Evolutionary conservation across 495 filamentous ascomycete species (phyloP).

Genomic region (Cenococcum geophilum): DNA sequence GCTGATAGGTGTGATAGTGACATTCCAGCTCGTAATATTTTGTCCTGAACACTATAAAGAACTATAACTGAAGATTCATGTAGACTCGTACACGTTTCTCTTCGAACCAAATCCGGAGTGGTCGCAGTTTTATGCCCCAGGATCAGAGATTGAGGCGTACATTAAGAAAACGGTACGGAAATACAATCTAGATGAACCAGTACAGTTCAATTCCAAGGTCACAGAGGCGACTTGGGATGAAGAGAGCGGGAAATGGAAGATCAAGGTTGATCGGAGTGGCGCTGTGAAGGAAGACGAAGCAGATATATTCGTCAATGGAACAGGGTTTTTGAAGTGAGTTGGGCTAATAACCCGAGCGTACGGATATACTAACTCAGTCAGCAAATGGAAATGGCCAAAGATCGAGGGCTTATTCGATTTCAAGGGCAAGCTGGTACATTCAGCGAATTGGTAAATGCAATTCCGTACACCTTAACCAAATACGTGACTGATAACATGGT

Average conservation of each 20-base stretch:
- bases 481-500: neutral
- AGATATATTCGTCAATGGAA: constrained; percentile 3
- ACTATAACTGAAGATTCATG: neutral
- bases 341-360: constrained; percentile 8
- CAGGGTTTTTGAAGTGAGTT: constrained; percentile 3
- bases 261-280: constrained; percentile 7
- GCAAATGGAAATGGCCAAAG: constrained; percentile 21
- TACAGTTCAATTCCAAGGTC: constrained; percentile 5
- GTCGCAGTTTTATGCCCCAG: constrained; percentile 4
- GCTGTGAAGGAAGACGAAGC: constrained; percentile 1
- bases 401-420: constrained; percentile 15
- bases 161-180: constrained; percentile 7
- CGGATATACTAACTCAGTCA: neutral
- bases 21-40: constrained; percentile 4
- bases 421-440: constrained; percentile 20
- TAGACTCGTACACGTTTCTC: constrained; percentile 10
- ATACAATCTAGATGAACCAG: constrained; percentile 7
- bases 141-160: constrained; percentile 9
- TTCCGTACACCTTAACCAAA: neutral
- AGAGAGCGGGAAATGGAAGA: constrained; percentile 6
- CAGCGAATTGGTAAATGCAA: constrained; percentile 11
- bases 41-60: neutral
- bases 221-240: constrained; percentile 12
- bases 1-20: neutral
- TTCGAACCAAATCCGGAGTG: constrained; percentile 18